Evolutionary conservation across 768 basidiomycete species (phyloP).

Genomic region (Amanita rubescens): DNA sequence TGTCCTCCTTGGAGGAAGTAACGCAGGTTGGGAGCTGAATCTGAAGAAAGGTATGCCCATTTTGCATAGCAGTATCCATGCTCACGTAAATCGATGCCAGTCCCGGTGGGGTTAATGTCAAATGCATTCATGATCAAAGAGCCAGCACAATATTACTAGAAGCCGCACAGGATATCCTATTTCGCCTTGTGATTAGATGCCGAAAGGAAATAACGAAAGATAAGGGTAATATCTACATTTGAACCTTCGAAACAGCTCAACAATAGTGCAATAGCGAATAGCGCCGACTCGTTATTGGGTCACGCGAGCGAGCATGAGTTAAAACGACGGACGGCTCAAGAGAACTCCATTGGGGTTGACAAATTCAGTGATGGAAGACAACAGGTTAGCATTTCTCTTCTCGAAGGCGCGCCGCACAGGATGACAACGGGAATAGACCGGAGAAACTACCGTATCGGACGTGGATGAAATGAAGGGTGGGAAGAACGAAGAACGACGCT

Average conservation of each 20-base stretch:
- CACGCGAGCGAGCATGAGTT: not conserved
- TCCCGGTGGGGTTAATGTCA: not conserved
- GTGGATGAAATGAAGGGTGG: not conserved
- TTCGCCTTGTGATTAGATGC: slow-evolving; percentile 12
- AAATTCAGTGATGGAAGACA: not conserved
- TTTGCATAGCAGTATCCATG: not conserved
- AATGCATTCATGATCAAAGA: not conserved
- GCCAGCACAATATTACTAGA: slow-evolving; percentile 1
- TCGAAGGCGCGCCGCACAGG: slow-evolving; percentile 1
- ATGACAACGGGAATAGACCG: slow-evolving; percentile 6
- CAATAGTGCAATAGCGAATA: not conserved
- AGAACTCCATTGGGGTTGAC: not conserved
- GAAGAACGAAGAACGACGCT: not conserved
- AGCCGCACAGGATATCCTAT: slow-evolving; percentile 10
- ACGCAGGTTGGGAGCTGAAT: not conserved
- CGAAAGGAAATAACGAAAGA: not conserved
- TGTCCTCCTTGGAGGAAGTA: slow-evolving; percentile 14
- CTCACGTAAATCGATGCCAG: not conserved
- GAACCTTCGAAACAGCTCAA: too few species aligned
- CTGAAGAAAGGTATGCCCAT: not conserved
- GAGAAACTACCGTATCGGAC: not conserved
- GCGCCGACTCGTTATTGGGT: not conserved
- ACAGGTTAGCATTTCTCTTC: not conserved
- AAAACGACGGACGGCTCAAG: not conserved
- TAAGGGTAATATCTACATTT: not conserved